These are phyloP conservation scores for Fomes fomentarius DNA, from an alignment of 1,284 basidiomycete genomes.

Conservation along the genomic window DNA sequence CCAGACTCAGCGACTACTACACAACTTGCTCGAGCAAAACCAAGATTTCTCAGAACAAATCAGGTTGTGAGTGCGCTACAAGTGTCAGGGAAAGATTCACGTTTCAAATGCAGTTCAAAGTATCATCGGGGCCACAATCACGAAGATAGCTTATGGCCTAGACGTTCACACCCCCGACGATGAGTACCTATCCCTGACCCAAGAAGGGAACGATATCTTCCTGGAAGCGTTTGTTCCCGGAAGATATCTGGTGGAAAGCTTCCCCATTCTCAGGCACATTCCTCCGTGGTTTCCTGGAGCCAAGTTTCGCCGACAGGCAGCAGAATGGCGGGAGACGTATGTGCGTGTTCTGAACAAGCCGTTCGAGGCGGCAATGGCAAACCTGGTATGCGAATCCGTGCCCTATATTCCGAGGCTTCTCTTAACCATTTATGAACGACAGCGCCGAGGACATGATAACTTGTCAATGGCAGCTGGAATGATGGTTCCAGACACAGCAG, in stretches of 20 bases:
- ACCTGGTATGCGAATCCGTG: background rate
- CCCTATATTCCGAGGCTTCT: too few relatives aligned
- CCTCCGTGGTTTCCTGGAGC: conserved; percentile 20
- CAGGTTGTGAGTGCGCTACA: background rate
- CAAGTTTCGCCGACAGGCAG: conserved; percentile 4
- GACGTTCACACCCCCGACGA: conserved; percentile 23
- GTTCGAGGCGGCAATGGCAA: conserved; percentile 4
- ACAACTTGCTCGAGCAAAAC: background rate
- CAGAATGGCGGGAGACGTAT: conserved; percentile 1
- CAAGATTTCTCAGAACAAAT: background rate
- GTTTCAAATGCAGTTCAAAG: background rate
- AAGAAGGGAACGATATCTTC: conserved; percentile 3
- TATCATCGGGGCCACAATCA: conserved; percentile 5
- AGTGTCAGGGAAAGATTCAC: too few relatives aligned
- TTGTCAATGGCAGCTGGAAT: background rate
- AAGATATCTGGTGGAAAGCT: conserved; percentile 14
- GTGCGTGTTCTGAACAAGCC: conserved; percentile 6
- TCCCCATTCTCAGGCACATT: conserved; percentile 14
- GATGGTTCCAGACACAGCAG: background rate
- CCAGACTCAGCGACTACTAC: background rate
- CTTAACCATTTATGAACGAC: conserved; percentile 7
- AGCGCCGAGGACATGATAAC: background rate
- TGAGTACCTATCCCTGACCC: conserved; percentile 4
- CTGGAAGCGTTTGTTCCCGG: conserved; percentile 11
- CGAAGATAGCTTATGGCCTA: conserved; percentile 36